Base-by-base conservation (phyloP, 2,329 filamentous ascomycete species). In the Aureobasidium uvarum region DNA sequence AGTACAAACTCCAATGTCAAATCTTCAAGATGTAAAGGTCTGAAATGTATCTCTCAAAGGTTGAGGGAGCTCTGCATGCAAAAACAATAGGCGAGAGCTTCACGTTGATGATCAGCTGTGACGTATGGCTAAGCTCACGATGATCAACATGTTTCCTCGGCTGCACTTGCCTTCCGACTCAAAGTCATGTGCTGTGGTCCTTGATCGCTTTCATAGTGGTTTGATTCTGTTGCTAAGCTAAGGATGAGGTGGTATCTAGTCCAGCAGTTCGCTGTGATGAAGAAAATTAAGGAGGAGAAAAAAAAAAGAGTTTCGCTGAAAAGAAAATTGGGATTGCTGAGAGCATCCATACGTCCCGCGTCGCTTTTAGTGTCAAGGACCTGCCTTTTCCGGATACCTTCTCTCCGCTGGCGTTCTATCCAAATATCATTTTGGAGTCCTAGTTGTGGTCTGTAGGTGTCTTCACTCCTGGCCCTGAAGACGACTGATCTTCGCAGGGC, bases 151-250 rank as follows among this genome's bases (percentile, higher is more conserved):
- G n/a, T 31, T 10, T 23, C 20, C n/a, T 51, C 58, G 58, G 58
- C 58, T 62, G 45, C 43, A 23, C n/a, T 51, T 62, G 45, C 58
- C 58, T 25, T 48, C 20, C 13, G 16, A 14, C 11, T n/a, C 38
- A 23, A 48, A 13, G 33, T 62, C 58, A 50, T 62, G 58, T 62
- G 58, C 58, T 38, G 45, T 62, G 45, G 33, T 62, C 45, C 43
- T 14, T 50, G 31, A 38, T 41, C 43, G 33, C 28, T 45, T 31
- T 51, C 31, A 25, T 18, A 16, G 25, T 51, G 33, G 4, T 36
- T 50, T 41, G 25, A n/a, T 60, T 41, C 48, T 18, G 36, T 48
- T 48, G 56, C 43, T 60, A 43, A 41, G 38, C 36, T 41, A 58
- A 41, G 45, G 18, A 51, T 48, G n/a, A 23, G 20, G 4, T 60